A percentile compares a stretch with the other conserved stretches of the same genome.
These are phyloP conservation scores for Entophlyctis luteolus DNA, from an alignment of 192 early-diverging fungal species.

Conservation along the genomic window DNA sequence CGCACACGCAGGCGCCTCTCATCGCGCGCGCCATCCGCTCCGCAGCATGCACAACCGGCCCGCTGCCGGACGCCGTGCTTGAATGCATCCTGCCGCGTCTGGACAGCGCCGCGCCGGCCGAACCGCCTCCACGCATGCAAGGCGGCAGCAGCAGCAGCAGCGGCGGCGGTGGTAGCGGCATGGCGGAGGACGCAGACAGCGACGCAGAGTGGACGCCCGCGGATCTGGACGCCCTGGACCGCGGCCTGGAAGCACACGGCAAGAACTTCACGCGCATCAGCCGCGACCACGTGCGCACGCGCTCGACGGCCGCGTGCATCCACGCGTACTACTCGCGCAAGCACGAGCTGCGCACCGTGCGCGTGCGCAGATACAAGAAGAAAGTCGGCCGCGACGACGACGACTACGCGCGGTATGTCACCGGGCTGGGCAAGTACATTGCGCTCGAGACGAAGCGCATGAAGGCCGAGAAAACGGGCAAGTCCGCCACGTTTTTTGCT, in stretches of 20 bases:
- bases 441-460: constrained; percentile 13
- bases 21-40: background rate
- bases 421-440: constrained; percentile 20
- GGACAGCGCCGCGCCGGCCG: background rate
- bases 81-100: background rate
- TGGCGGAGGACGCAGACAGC: constrained; percentile 5
- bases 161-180: background rate
- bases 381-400: constrained; percentile 21
- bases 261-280: constrained; percentile 23
- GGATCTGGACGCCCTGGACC: constrained; percentile 20
- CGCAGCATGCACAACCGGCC: background rate
- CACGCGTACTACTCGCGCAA: constrained; percentile 22
- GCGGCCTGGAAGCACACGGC: constrained; percentile 23
- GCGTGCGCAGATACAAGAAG: constrained; percentile 23
- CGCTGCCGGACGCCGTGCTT: background rate
- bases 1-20: background rate
- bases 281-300: constrained; percentile 12
- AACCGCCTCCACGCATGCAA: background rate
- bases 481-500: background rate
- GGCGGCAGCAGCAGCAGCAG: background rate
- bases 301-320: constrained; percentile 22
- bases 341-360: constrained; percentile 9
- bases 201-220: constrained; percentile 20
- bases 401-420: constrained; percentile 25
- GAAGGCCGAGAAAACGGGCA: constrained; percentile 16